Evolutionary conservation across 1,284 basidiomycete species (phyloP).

Genomic region (Naganishia sp.): DNA sequence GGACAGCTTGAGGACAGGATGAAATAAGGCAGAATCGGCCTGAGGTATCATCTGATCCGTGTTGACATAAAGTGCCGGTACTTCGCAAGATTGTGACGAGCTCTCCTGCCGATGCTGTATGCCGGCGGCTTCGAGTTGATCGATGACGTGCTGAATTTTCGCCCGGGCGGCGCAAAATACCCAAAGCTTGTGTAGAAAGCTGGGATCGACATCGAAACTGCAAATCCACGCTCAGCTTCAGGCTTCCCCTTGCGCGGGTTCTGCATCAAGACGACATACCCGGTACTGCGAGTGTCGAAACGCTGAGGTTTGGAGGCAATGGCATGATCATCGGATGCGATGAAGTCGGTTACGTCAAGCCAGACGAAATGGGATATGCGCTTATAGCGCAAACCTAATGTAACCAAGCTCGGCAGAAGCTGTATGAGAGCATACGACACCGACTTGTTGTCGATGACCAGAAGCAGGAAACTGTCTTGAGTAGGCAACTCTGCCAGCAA

Average conservation of each 20-base stretch:
- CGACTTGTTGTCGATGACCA: constrained; percentile 25
- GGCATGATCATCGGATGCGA: background rate
- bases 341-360: constrained; percentile 15
- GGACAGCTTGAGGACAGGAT: constrained; percentile 17
- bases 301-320: background rate
- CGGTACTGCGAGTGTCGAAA: constrained; percentile 8
- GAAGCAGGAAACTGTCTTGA: constrained; percentile 12
- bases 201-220: constrained; percentile 19
- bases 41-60: constrained; percentile 24
- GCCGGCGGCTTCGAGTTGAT: constrained; percentile 9
- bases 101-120: constrained; percentile 11
- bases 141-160: constrained; percentile 12
- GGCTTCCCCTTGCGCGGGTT: background rate
- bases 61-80: constrained; percentile 21
- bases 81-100: constrained; percentile 2
- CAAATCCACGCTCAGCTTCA: background rate
- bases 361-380: constrained; percentile 12
- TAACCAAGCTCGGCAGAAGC: constrained; percentile 7
- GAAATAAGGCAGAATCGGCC: constrained; percentile 9
- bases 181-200: constrained; percentile 15
- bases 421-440: constrained; percentile 20
- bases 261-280: background rate
- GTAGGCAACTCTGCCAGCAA: constrained; percentile 21
- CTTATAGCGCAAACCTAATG: constrained; percentile 9
- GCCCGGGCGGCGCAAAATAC: constrained; percentile 17